These are phyloP conservation scores for Lentinula lateritia DNA, from an alignment of 768 basidiomycete species.

Conservation along the genomic window DNA sequence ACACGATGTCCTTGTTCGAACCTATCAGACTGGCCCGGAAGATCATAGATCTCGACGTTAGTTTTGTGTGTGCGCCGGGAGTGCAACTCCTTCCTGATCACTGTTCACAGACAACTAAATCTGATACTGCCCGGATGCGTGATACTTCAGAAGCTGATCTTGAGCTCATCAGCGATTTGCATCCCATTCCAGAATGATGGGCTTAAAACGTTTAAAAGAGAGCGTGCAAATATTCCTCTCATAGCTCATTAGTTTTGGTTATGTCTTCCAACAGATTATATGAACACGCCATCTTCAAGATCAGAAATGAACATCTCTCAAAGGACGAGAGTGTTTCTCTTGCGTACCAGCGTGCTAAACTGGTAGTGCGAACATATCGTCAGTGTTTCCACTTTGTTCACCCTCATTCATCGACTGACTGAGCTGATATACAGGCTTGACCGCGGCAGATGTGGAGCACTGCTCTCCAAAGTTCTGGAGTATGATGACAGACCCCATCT, in stretches of 20 bases:
- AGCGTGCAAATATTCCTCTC: not conserved
- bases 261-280: constrained; percentile 33
- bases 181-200: not conserved
- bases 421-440: constrained; percentile 25
- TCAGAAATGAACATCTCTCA: constrained; percentile 36
- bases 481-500: constrained; percentile 48
- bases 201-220: not conserved
- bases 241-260: not conserved
- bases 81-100: not conserved
- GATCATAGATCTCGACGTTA: not conserved
- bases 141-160: not conserved
- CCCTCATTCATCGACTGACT: constrained; percentile 1
- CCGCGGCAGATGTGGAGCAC: constrained; percentile 40
- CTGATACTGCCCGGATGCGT: not conserved
- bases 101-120: not conserved
- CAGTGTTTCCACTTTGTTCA: constrained; percentile 12
- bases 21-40: not conserved
- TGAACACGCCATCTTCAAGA: constrained; percentile 41
- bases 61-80: not conserved
- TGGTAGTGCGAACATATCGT: constrained; percentile 48
- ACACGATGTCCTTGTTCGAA: not conserved
- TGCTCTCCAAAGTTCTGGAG: constrained; percentile 48
- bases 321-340: constrained; percentile 41
- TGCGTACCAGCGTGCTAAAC: constrained; percentile 44
- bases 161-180: not conserved